Evolutionary conservation across 805 yeast species (phyloP).

Genomic region (Sugiyamaella lignohabitans): DNA sequence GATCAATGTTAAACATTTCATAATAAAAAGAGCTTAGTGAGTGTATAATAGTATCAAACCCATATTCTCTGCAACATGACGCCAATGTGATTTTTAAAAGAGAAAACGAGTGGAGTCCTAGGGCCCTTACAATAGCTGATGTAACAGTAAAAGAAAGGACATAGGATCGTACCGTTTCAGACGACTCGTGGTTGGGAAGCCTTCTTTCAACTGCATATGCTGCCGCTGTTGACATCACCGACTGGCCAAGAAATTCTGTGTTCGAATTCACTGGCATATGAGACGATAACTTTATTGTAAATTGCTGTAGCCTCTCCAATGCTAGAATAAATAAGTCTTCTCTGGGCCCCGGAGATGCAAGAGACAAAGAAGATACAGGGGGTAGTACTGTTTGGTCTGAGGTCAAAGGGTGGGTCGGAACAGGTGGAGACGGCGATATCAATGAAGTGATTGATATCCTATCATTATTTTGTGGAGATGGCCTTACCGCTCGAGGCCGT

Average conservation of each 20-base stretch:
- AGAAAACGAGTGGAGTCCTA: slow-evolving; percentile 4
- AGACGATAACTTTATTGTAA: slow-evolving; percentile 4
- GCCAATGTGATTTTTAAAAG: slow-evolving; percentile 14
- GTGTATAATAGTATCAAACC: slow-evolving; percentile 61
- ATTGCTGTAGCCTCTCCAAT: slow-evolving; percentile 9
- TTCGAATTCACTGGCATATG: slow-evolving; percentile 24
- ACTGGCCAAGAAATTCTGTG: slow-evolving; percentile 51
- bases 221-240: slow-evolving; percentile 48
- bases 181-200: slow-evolving; percentile 29
- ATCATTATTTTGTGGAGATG: slow-evolving; percentile 2
- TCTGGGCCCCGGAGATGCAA: slow-evolving; percentile 4
- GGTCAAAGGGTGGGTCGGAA: no score
- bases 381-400: slow-evolving; percentile 8
- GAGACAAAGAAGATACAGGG: slow-evolving; percentile 14
- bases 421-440: slow-evolving; percentile 4
- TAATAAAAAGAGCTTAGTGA: slow-evolving; percentile 66
- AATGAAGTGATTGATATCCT: slow-evolving; percentile 12
- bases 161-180: slow-evolving; percentile 10
- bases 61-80: slow-evolving; percentile 55
- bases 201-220: slow-evolving; percentile 60
- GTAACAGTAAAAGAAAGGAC: slow-evolving; percentile 14
- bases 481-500: slow-evolving; percentile 1
- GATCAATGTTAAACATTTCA: slow-evolving; percentile 48
- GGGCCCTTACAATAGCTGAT: slow-evolving; percentile 14
- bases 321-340: slow-evolving; percentile 10